Base-by-base conservation (phyloP, 371 early-diverging fungal species). In the Apophysomyces trapeziformis region DNA sequence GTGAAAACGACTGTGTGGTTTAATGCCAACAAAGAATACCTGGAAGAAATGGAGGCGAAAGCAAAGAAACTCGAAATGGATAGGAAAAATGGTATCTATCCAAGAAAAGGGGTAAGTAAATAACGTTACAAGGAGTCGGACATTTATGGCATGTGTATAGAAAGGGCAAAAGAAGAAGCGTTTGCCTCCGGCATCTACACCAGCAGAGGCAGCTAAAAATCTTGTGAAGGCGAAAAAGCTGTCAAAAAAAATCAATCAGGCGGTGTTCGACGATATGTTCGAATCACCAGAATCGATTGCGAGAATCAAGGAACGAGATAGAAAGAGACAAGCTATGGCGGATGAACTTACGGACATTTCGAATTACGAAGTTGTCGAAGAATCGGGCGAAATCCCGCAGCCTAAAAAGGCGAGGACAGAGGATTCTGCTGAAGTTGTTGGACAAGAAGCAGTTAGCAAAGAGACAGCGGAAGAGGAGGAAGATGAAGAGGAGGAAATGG, bases 241-340 rank as follows among this genome's bases (percentile, higher is more conserved):
- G 57, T 96, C 96, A 1, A 93, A 92, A 65, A 96, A 96, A 72
- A 95, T 97, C 71, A 96, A 96, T 70, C 94, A 95, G 72, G 89
- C 85, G 1, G 89, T 92, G 0, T 76, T 96, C 64, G 89, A 92
- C 26, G 85, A 85, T 39, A 87, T 95, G 68, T 90, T 93, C 67
- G 89, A 87, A 54, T 78, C 86, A 50, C 75, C 79, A 44, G 77
- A 85, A 63, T 50, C 81, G 7, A 63, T 87, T 69, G 70, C 69
- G 54, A 65, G 80, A 66, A 66, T 86, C 64, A 71, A 85, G 68
- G 66, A 73, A 58, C 59, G 74, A 63, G 81, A 79, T 57, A 66
- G 69, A 14, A 65, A 71, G 37, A 68, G 69, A 54, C 65, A 68
- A 12, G 18, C 58, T 12, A 36, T 50, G 16, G 46, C 54, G 35